A percentile compares a stretch with the other conserved stretches of the same genome.
Evolutionary conservation across 805 yeast genomes (phyloP).

Genomic region (Wickerhamomyces queroliae): DNA sequence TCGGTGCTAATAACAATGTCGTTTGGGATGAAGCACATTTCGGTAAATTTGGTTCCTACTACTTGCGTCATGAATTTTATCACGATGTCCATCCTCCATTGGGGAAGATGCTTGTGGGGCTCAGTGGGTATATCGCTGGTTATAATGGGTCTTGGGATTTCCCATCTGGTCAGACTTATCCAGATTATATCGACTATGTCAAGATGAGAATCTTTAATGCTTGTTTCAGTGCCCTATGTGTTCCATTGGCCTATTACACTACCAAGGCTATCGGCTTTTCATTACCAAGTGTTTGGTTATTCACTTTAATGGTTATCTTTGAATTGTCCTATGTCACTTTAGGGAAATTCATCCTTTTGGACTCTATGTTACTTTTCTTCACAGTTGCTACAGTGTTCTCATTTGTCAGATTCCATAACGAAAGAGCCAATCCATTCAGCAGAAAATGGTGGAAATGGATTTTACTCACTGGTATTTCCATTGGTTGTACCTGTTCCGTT

Average conservation of each 20-base stretch:
- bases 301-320: conserved; percentile 72
- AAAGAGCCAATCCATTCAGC: conserved; percentile 47
- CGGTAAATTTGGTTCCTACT: conserved; percentile 93
- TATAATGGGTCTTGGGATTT: conserved; percentile 87
- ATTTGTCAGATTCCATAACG: conserved; percentile 65
- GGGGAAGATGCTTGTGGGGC: conserved; percentile 88
- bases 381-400: conserved; percentile 77
- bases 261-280: conserved; percentile 71
- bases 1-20: conserved; percentile 67
- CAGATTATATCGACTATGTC: conserved; percentile 71
- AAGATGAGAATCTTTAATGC: conserved; percentile 90
- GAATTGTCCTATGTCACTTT: conserved; percentile 82
- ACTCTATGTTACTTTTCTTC: conserved; percentile 86
- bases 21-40: conserved; percentile 99
- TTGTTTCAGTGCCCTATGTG: conserved; percentile 72
- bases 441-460: conserved; percentile 95
- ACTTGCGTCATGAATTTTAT: conserved; percentile 82
- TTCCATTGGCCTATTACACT: conserved; percentile 83
- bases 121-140: conserved; percentile 81
- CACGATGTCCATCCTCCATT: conserved; percentile 98
- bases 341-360: conserved; percentile 85
- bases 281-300: conserved; percentile 67
- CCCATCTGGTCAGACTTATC: conserved; percentile 75
- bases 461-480: conserved; percentile 70
- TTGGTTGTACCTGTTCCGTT: conserved; percentile 89